Evolutionary conservation across 805 yeast genomes (phyloP), one percentile per base, ranked within the genome.

Genomic region (Candida pini): DNA sequence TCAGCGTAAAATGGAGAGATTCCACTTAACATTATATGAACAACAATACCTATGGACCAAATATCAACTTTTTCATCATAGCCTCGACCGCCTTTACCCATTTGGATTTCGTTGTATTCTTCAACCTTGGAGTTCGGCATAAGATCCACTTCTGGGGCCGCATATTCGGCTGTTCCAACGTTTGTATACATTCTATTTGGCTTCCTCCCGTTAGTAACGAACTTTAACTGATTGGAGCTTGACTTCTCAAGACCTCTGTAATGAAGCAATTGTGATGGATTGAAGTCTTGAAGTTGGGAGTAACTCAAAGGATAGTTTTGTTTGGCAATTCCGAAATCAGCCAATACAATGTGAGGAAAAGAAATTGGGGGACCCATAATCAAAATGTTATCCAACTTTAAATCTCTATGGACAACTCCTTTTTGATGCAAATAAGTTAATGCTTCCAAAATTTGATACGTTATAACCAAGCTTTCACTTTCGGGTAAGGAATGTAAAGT

Each of bases 81-180:
- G 0, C 78, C 78, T 20, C 18, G 10, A 16, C 6, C 18, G 10
- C 3, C 13, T 26, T 15, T 18, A 19, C 12, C 23, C 28, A 12
- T 31, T n/a, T n/a, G n/a, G n/a, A n/a, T n/a, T 15, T 15, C 12
- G 20, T 4, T 19, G 18, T 5, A 28, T 18, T 18, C 19, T 33
- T 25, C 28, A 36, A n/a, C n/a, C n/a, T n/a, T n/a, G n/a, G n/a
- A n/a, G n/a, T n/a, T n/a, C n/a, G n/a, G n/a, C n/a, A 29, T 17
- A 34, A 73, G 63, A 1, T 79, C 76, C 9, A 80, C 76, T 46
- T 80, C 87, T 0, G 88, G 88, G 1, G 88, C 87, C 38, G 78
- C 69, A 47, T 80, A 80, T 49, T 80, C 87, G 1, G 81, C 77
- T 0, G 87, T 80, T 2, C 62, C 62, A 9, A 57, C 56, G 22